These are phyloP conservation scores for Chaetothyriales sp. DNA, from an alignment of 2,329 filamentous ascomycete genomes.

Conservation along the genomic window DNA sequence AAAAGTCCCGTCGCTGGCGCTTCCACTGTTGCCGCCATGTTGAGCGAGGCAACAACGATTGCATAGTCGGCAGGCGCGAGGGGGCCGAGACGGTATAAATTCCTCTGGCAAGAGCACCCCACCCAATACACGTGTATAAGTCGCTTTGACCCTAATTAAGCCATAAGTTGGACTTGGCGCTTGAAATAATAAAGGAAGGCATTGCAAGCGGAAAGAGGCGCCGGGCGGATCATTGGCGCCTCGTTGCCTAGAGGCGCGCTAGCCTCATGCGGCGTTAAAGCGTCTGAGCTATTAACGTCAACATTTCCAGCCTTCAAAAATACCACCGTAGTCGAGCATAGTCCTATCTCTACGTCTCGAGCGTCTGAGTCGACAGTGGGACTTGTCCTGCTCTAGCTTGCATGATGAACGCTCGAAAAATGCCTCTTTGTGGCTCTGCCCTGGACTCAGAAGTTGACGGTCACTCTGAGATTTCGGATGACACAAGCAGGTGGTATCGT, in stretches of 20 bases:
- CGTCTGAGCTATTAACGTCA: neutral
- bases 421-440: neutral
- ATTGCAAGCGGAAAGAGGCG: neutral
- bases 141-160: too few relatives aligned
- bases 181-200: neutral
- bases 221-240: neutral
- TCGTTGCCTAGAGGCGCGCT: neutral
- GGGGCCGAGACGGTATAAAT: neutral
- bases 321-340: neutral
- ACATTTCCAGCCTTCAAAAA: neutral
- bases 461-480: neutral
- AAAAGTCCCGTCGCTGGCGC: constrained; percentile 24
- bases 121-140: neutral
- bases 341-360: neutral
- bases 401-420: neutral
- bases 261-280: neutral
- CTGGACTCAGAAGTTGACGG: neutral
- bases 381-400: neutral
- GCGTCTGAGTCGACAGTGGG: neutral
- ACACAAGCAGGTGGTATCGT: neutral
- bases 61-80: neutral
- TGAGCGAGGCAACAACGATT: neutral
- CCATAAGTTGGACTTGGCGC: neutral
- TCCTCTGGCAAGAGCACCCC: neutral
- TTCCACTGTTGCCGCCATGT: constrained; percentile 9